Percentiles rank a stretch among this genome's conserved stretches.
phyloP scores from a whole-genome alignment of 345 rosid species.

The Euphorbia pulcherrima region DNA sequence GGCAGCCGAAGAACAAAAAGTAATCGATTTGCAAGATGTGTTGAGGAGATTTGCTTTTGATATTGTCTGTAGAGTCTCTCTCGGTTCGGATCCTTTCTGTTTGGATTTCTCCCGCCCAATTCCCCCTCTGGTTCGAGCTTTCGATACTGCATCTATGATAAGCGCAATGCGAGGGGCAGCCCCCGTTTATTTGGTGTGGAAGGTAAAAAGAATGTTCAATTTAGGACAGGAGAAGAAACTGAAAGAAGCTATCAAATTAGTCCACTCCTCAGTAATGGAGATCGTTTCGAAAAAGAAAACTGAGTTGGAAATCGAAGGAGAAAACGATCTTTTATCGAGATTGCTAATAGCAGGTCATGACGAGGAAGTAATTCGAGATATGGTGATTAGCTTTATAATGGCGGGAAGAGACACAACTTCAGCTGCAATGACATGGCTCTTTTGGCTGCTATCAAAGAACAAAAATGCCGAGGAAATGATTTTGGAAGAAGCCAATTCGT shows the following conservation, averaged over 20 bases:
- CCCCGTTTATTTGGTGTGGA: conserved; percentile 23
- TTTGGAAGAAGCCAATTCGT: conserved; percentile 4
- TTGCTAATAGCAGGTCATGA: conserved; percentile 20
- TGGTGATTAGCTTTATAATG: conserved; percentile 34
- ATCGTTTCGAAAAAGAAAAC: conserved; percentile 17
- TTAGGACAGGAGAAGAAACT: conserved; percentile 22
- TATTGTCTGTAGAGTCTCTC: conserved; percentile 19
- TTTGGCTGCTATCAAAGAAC: conserved; percentile 29
- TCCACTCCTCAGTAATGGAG: conserved; percentile 21
- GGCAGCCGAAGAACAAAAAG: conserved; percentile 3
- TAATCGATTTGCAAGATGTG: conserved; percentile 26
- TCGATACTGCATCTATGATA: conserved; percentile 22
- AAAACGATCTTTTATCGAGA: conserved; percentile 24
- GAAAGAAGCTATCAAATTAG: conserved; percentile 21
- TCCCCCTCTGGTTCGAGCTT: conserved; percentile 20
- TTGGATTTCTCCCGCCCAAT: conserved; percentile 19
- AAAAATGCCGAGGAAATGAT: conserved; percentile 18
- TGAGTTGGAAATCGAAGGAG: neutral
- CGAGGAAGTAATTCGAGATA: conserved; percentile 22
- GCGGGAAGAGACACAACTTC: conserved; percentile 35
- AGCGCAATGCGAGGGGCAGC: conserved; percentile 27
- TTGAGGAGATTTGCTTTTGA: conserved; percentile 30
- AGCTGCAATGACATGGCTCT: conserved; percentile 33
- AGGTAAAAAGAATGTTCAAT: conserved; percentile 15
- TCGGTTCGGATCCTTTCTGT: conserved; percentile 22